These are phyloP conservation scores for Syzygium grande DNA, from an alignment of 345 rosid genomes.

Conservation along the genomic window DNA sequence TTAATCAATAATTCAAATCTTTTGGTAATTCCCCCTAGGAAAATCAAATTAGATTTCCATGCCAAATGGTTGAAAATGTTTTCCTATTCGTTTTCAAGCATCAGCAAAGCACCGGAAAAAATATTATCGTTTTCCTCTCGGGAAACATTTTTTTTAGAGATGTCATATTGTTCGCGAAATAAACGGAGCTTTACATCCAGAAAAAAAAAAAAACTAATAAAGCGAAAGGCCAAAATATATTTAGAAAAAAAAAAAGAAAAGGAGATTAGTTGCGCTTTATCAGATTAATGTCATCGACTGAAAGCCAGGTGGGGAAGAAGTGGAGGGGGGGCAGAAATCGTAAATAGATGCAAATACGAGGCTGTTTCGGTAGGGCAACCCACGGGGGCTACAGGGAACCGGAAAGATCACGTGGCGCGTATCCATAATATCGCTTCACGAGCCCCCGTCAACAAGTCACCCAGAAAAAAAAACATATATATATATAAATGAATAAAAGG, in stretches of 20 bases:
- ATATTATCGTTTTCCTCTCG: no score
- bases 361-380: neutral
- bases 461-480: neutral
- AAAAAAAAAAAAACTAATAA: neutral
- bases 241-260: neutral
- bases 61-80: no score
- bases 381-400: neutral
- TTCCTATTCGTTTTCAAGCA: no score
- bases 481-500: neutral
- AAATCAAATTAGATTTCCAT: no score
- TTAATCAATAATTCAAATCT: no score
- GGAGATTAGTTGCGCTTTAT: neutral
- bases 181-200: no score
- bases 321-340: neutral
- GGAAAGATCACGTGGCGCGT: neutral
- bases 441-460: no score
- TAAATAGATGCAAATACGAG: neutral
- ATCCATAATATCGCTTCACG: neutral
- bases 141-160: no score
- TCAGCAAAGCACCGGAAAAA: no score
- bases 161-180: no score
- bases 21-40: no score
- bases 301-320: neutral
- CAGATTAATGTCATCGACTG: neutral
- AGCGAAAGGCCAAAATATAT: neutral